Conservation (phyloP, 1,284 basidiomycete genomes). For the Trametes sp. region DNA sequence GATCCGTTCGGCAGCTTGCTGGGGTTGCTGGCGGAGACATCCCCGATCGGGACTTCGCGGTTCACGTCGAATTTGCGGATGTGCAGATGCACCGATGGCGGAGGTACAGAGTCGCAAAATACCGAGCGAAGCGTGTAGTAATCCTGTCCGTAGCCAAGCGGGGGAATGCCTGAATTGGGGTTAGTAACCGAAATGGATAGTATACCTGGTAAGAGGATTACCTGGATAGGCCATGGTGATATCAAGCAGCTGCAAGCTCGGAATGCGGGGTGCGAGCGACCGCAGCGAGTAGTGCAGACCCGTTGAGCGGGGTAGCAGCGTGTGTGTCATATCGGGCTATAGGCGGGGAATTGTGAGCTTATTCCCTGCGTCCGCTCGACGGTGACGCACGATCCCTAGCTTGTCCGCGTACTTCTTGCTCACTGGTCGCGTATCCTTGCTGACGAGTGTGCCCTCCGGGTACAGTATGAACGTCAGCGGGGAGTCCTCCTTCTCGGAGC, state of each 20-base stretch:
- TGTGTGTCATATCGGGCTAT: conserved; percentile 81
- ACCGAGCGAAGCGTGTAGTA: conserved; percentile 92
- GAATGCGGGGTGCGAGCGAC: conserved; percentile 80
- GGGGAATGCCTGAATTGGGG: conserved; percentile 59
- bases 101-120: conserved; percentile 84
- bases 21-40: conserved; percentile 51
- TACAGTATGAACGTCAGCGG: conserved; percentile 89
- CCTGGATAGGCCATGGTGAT: conserved; percentile 92
- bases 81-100: conserved; percentile 89
- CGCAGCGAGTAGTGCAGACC: conserved; percentile 89
- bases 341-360: conserved; percentile 12
- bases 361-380: conserved; percentile 4
- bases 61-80: conserved; percentile 78
- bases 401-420: conserved; percentile 88
- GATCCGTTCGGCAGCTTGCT: conserved; percentile 42
- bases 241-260: conserved; percentile 84
- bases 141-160: conserved; percentile 77
- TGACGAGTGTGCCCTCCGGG: conserved; percentile 93
- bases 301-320: conserved; percentile 89
- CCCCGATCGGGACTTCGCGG: conserved; percentile 71
- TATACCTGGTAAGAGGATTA: conserved; percentile 35
- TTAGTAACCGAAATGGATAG: conserved; percentile 3
- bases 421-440: conserved; percentile 81
- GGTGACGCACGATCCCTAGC: conserved; percentile 68
- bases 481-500: conserved; percentile 67